Evolutionary conservation across 129 eudicot genomes (phyloP), one percentile per base, ranked within the genome.

Genomic region (Helichrysum umbraculigerum): DNA sequence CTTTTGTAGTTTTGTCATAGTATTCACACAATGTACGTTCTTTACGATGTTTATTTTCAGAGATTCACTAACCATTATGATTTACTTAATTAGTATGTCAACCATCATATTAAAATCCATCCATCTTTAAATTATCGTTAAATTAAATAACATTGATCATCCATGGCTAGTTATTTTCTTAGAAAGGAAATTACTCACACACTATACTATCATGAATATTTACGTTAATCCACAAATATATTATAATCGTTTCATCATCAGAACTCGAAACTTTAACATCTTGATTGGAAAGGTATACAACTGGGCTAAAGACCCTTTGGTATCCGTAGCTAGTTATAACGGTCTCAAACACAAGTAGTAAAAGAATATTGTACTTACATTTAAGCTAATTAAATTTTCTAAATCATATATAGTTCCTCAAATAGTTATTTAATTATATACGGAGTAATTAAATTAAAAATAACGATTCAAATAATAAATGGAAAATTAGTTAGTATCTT

Each of bases 11-110:
- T n/a, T 72, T 52, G 35, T 65, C 56, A 35, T 64, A 47, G 58
- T n/a, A 78, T 78, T 72, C 78, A 58, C 68, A 39, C 37, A 50
- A 39, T 71, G 34, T 32, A 32, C 32, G 2, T 47, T 22, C 28
- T 22, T 71, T 78, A 65, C 71, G 32, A 65, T 65, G 73, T 79
- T 54, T 70, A 30, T 42, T 61, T 29, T 37, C 64, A 64, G 63
- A 64, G 63, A 63, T 75, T 64, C 20, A 5, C 33, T 65, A 17
- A 75, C 71, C 62, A 44, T 9, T 29, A n/a, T 64, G 44, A 75
- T 47, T 64, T 44, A 75, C 79, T 75, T 64, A 75, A 11, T 25
- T 25, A n/a, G n/a, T 39, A 47, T 30, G 63, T 44, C 28, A 64
- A 65, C 34, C 2, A 64, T 34, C 60, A n/a, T 29, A 64, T 67